Evolutionary conservation across 306 rosid species (phyloP), one percentile per base, ranked within the genome.

Genomic region (Acacia acuminata): DNA sequence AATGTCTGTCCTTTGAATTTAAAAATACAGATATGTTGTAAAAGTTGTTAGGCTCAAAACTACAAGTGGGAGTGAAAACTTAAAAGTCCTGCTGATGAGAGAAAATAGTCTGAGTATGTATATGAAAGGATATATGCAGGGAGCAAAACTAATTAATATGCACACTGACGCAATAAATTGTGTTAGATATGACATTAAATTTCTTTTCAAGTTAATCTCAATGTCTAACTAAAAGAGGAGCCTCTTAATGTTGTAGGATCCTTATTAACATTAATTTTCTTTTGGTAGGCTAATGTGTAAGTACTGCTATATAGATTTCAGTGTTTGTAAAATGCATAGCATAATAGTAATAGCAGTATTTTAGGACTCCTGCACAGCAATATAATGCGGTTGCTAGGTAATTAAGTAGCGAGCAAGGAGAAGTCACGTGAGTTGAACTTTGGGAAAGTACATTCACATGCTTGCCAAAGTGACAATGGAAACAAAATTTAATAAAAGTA

Each of bases 361-460:
- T 53, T 85, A 70, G 83, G 91, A 89, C 88, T 86, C 90, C 84
- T 88, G 94, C 15, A 87, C 91, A 84, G 94, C 87, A 83, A 58
- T 38, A 36, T 36, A 36, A 5, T 61, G 67, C 64, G 34, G 12
- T 79, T 82, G 88, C 86, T 85, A 79, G n/a, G 58, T 16, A 2
- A 8, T 8, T 42, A 50, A 8, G 86, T 78, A 27, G 40, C 20
- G 4, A 63, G 69, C 38, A 58, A 83, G 85, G 84, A 79, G 84
- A 84, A 84, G 78, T 90, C 97, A 92, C 97, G 94, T 92, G 97
- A 89, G 84, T 58, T 86, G 79, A 76, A 75, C 90, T 87, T 84
- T 47, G 91, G 94, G 84, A 90, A 90, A 85, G 94, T 88, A 90
- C 94, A 90, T 87, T 90, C 94, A 92, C 97, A 87, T 92, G 94